Evolutionary conservation across 2,329 filamentous ascomycete species (phyloP).

Genomic region (Hirsutella rhossiliensis): DNA sequence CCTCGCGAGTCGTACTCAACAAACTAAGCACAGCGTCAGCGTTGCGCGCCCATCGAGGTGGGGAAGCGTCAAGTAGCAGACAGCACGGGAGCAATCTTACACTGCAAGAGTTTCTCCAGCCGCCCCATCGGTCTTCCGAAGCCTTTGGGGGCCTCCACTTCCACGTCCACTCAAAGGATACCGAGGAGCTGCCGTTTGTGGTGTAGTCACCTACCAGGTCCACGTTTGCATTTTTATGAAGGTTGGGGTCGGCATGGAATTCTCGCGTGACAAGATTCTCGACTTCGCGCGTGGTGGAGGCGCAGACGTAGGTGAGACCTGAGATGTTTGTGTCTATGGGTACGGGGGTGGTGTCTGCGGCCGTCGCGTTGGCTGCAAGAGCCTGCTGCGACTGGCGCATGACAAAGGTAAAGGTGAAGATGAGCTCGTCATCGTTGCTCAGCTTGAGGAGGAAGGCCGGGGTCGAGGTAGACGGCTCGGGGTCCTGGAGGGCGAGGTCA

Average conservation of each 20-base stretch:
- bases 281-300: constrained; percentile 72
- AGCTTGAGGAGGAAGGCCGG: constrained; percentile 80
- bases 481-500: constrained; percentile 47
- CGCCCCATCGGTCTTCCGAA: constrained; percentile 71
- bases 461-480: constrained; percentile 44
- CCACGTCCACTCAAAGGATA: constrained; percentile 93
- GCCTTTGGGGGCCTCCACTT: constrained; percentile 86
- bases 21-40: constrained; percentile 45
- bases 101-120: constrained; percentile 93
- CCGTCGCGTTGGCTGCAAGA: constrained; percentile 23
- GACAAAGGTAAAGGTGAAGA: constrained; percentile 86
- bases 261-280: constrained; percentile 91
- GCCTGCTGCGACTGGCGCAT: constrained; percentile 40
- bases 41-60: not conserved
- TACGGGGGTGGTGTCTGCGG: constrained; percentile 34
- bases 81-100: constrained; percentile 30
- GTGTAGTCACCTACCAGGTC: constrained; percentile 86
- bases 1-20: constrained; percentile 94
- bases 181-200: constrained; percentile 70
- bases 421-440: constrained; percentile 80
- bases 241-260: constrained; percentile 91
- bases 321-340: constrained; percentile 65
- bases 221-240: constrained; percentile 95
- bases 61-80: not conserved
- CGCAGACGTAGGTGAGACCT: constrained; percentile 86